Evolutionary conservation across 1,284 basidiomycete species (phyloP).

Genomic region (Cutaneotrichosporon sp.): DNA sequence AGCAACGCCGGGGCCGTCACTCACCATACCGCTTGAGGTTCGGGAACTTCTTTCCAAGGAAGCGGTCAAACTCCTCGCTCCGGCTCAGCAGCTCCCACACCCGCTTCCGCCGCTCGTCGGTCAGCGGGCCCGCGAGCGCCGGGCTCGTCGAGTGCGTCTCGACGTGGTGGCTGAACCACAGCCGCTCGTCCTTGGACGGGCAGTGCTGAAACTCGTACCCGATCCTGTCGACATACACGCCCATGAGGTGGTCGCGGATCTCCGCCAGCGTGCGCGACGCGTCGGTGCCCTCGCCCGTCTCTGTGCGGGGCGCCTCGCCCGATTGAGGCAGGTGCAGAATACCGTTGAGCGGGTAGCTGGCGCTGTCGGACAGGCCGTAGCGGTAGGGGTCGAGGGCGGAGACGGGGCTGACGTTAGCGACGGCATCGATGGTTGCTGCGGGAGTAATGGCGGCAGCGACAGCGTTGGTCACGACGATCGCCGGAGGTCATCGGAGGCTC

Average conservation of each 20-base stretch:
- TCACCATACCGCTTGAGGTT: slow-evolving; percentile 42
- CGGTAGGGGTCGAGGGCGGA: slow-evolving; percentile 70
- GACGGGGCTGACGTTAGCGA: slow-evolving; percentile 50
- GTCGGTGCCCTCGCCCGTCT: slow-evolving; percentile 58
- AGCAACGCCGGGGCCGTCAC: no score
- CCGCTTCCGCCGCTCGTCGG: slow-evolving; percentile 51
- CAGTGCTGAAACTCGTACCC: slow-evolving; percentile 69
- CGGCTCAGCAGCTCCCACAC: slow-evolving; percentile 65
- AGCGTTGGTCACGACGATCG: no score
- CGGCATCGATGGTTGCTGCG: no score
- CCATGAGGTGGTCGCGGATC: slow-evolving; percentile 64
- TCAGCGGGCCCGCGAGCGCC: slow-evolving; percentile 44
- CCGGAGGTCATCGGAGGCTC: no score
- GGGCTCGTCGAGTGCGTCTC: slow-evolving; percentile 57
- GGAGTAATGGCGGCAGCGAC: no score
- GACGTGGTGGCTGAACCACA: slow-evolving; percentile 76
- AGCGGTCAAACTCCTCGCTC: slow-evolving; percentile 69
- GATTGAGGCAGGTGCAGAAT: slow-evolving; percentile 51
- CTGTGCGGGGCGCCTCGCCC: slow-evolving; percentile 35
- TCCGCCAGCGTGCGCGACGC: slow-evolving; percentile 54
- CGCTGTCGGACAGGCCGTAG: slow-evolving; percentile 59
- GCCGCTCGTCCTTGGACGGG: slow-evolving; percentile 35
- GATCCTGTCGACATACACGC: slow-evolving; percentile 71
- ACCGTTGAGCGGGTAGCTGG: slow-evolving; percentile 65
- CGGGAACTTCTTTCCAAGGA: slow-evolving; percentile 44